These are phyloP conservation scores for Babesia caballi DNA, from an alignment of 169 alveolate genomes.

Conservation along the genomic window DNA sequence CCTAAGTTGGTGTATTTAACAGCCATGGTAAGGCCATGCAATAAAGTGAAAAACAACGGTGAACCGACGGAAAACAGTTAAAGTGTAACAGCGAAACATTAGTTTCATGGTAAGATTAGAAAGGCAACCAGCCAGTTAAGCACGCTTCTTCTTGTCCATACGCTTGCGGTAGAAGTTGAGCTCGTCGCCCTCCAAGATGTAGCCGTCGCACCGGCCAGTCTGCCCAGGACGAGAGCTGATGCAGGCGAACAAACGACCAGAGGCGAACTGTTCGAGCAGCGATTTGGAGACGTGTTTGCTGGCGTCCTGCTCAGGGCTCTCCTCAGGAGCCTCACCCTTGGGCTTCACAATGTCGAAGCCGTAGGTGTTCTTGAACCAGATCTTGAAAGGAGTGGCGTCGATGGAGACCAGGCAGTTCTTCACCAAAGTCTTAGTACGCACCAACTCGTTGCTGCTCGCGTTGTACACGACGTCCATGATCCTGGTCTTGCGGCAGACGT, in stretches of 20 bases:
- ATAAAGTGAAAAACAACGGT: not conserved
- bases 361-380: constrained; percentile 89
- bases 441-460: constrained; percentile 99
- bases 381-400: constrained; percentile 98
- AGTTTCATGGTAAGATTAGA: not conserved
- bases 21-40: not conserved
- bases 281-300: constrained; percentile 35
- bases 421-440: constrained; percentile 97
- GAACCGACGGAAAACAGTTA: too few relatives aligned
- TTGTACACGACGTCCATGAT: constrained; percentile 97
- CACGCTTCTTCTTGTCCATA: constrained; percentile 94
- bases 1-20: too few relatives aligned
- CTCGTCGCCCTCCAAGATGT: constrained; percentile 87
- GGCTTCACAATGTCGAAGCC: constrained; percentile 78
- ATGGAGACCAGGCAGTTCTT: constrained; percentile 96
- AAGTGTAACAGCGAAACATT: too few relatives aligned
- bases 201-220: constrained; percentile 68
- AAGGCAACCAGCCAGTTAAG: constrained; percentile 12
- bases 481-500: constrained; percentile 88
- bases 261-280: constrained; percentile 93
- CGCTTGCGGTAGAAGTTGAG: constrained; percentile 95
- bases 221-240: constrained; percentile 85
- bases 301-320: constrained; percentile 72
- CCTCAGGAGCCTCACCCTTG: constrained; percentile 41
- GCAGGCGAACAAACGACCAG: constrained; percentile 97